Conservation (phyloP, 345 rosid species). For the Leavenworthia alabamica region DNA sequence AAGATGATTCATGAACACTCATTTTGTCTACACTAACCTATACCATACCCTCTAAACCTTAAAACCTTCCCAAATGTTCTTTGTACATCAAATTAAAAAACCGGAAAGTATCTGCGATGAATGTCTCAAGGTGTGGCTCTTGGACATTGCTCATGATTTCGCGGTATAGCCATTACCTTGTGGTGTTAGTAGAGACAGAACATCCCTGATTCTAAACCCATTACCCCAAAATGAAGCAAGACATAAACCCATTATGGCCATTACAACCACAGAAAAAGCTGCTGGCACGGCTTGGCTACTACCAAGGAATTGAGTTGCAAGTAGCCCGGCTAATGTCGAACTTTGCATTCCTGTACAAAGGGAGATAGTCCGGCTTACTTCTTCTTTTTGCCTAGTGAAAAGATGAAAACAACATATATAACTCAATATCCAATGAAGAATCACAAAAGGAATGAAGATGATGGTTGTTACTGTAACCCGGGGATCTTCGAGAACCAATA, state of each 20-base stretch:
- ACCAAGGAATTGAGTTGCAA: conserved; percentile 76
- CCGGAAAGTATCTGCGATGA: too few relatives aligned
- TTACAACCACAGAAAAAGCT: conserved; percentile 87
- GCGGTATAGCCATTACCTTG: conserved; percentile 29
- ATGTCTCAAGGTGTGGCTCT: too few relatives aligned
- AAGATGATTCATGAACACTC: too few relatives aligned
- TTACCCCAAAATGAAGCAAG: conserved; percentile 91
- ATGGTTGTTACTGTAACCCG: conserved; percentile 23
- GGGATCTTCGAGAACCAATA: conserved; percentile 83
- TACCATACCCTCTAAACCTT: too few relatives aligned
- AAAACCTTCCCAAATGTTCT: too few relatives aligned
- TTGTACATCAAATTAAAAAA: too few relatives aligned
- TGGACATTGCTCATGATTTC: conserved; percentile 24
- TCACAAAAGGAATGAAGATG: too few relatives aligned
- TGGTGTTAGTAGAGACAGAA: conserved; percentile 35
- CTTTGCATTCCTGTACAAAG: conserved; percentile 96
- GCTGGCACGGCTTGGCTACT: conserved; percentile 87
- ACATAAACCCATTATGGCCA: conserved; percentile 94
- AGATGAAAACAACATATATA: background rate
- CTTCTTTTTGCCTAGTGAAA: conserved; percentile 75
- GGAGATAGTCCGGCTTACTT: conserved; percentile 77
- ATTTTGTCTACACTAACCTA: too few relatives aligned
- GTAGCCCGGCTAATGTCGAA: conserved; percentile 87
- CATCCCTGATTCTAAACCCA: conserved; percentile 56
- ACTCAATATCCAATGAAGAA: too few relatives aligned